A percentile compares a stretch with the other conserved stretches of the same genome.
phyloP scores from a whole-genome alignment of 768 basidiomycete genomes.

The Phaeotremella fagi region DNA sequence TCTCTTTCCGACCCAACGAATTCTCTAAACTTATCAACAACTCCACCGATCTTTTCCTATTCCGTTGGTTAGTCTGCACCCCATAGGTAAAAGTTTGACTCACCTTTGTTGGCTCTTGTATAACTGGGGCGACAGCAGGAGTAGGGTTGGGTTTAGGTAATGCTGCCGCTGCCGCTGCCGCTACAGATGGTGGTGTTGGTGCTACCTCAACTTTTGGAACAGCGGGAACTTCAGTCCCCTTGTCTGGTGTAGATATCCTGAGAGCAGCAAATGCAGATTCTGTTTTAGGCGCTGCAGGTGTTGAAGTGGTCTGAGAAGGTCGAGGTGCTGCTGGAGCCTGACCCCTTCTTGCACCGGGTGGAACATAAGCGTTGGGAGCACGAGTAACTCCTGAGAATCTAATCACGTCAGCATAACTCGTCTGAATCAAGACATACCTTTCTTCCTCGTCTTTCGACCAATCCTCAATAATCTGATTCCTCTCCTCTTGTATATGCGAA shows the following conservation, averaged over 20 bases:
- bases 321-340: constrained; percentile 8
- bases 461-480: constrained; percentile 54
- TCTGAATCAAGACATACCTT: constrained; percentile 58
- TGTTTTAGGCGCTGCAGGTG: background rate
- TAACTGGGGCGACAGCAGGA: constrained; percentile 2
- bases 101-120: background rate
- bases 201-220: constrained; percentile 3
- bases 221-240: background rate
- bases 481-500: constrained; percentile 84
- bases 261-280: constrained; percentile 3
- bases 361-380: constrained; percentile 82
- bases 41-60: constrained; percentile 16
- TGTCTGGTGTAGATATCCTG: no score
- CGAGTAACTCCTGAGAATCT: constrained; percentile 93
- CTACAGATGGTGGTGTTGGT: constrained; percentile 5
- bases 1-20: constrained; percentile 92
- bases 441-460: constrained; percentile 93
- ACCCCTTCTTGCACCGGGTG: constrained; percentile 74
- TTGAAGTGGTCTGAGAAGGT: constrained; percentile 9
- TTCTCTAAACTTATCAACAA: constrained; percentile 61
- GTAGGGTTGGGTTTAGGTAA: no score
- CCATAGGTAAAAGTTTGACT: background rate
- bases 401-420: constrained; percentile 5
- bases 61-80: no score
- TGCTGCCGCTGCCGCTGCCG: constrained; percentile 5